phyloP scores from a whole-genome alignment of 1,284 basidiomycete genomes.

The Serendipita sp. region DNA sequence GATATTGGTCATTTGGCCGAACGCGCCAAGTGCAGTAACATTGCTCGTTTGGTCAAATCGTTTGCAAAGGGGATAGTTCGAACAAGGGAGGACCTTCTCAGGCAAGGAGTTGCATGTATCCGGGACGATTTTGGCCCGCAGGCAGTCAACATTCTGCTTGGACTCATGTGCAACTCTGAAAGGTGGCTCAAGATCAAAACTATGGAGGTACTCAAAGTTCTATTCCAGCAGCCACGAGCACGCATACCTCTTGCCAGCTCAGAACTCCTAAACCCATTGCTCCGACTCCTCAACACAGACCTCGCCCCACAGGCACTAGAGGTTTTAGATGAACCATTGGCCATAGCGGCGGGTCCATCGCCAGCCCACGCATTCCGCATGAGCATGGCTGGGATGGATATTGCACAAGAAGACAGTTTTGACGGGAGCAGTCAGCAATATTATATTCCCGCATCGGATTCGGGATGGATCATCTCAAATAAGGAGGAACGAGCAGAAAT shows the following conservation, averaged over 20 bases:
- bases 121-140: conserved; percentile 71
- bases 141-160: conserved; percentile 68
- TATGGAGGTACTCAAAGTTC: conserved; percentile 78
- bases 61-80: conserved; percentile 81
- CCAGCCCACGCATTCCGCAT: conserved; percentile 77
- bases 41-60: conserved; percentile 76
- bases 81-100: conserved; percentile 85
- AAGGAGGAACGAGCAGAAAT: conserved; percentile 43
- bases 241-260: conserved; percentile 60
- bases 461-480: conserved; percentile 75
- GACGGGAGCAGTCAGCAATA: conserved; percentile 46
- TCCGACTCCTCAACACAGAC: conserved; percentile 75
- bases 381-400: conserved; percentile 54
- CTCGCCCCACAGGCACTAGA: conserved; percentile 77
- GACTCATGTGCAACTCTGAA: conserved; percentile 74
- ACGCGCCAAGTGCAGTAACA: conserved; percentile 55
- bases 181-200: conserved; percentile 71
- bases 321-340: conserved; percentile 79
- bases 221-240: conserved; percentile 77
- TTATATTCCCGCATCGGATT: conserved; percentile 67
- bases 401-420: conserved; percentile 25
- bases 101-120: conserved; percentile 74
- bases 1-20: conserved; percentile 64
- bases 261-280: conserved; percentile 79
- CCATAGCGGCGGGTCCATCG: conserved; percentile 51